These are phyloP conservation scores for Boehmeria nivea DNA, from an alignment of 306 rosid species.

Conservation along the genomic window DNA sequence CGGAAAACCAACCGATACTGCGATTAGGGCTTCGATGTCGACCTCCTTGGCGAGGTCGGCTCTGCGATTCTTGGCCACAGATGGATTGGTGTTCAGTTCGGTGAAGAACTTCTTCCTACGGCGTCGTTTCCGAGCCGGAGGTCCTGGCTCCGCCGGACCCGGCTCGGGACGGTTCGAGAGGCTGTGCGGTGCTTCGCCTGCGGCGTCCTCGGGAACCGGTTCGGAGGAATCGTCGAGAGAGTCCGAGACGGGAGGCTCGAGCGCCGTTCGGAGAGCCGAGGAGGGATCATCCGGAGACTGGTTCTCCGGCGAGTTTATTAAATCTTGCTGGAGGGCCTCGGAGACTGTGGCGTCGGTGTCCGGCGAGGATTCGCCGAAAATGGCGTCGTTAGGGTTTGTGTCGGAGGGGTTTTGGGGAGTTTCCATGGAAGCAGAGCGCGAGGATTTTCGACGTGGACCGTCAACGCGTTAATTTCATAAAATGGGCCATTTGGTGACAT, in stretches of 20 bases:
- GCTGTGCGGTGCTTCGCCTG: slow-evolving; percentile 18
- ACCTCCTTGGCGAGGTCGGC: slow-evolving; percentile 60
- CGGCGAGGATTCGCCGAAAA: slow-evolving; percentile 36
- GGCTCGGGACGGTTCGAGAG: slow-evolving; percentile 12
- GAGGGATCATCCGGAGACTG: slow-evolving; percentile 47
- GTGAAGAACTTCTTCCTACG: slow-evolving; percentile 92
- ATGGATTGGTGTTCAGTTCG: slow-evolving; percentile 44
- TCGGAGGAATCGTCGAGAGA: slow-evolving; percentile 62
- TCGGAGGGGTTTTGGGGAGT: slow-evolving; percentile 28
- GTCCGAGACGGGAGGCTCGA: slow-evolving; percentile 34
- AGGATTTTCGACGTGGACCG: background rate
- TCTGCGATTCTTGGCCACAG: slow-evolving; percentile 53
- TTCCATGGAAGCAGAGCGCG: slow-evolving; percentile 5
- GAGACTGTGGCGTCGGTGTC: slow-evolving; percentile 39
- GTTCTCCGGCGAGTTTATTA: slow-evolving; percentile 30
- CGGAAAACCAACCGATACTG: slow-evolving; percentile 76
- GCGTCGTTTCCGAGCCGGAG: slow-evolving; percentile 56
- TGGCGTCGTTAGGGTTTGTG: slow-evolving; percentile 24
- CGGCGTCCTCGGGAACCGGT: slow-evolving; percentile 32
- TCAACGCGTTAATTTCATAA: no score
- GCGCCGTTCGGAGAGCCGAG: slow-evolving; percentile 47
- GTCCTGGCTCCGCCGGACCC: slow-evolving; percentile 29
- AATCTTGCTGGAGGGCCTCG: slow-evolving; percentile 23
- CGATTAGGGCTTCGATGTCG: slow-evolving; percentile 71
- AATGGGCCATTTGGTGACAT: no score